Base-by-base conservation (phyloP, 164 flowering plant species). In the Magnolia officinalis region DNA sequence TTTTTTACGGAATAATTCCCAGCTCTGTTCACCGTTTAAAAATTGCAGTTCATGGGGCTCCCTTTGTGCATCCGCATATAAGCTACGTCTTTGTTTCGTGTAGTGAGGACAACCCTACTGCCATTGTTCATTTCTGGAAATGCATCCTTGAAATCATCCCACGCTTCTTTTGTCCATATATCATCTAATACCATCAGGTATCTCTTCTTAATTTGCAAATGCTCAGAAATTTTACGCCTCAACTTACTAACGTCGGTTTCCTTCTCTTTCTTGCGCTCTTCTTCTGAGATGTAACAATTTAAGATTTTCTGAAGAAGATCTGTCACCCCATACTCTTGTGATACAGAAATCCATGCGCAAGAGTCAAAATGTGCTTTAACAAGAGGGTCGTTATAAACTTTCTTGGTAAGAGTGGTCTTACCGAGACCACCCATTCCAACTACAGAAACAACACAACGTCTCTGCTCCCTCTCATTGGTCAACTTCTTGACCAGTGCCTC, bases 401-500 rank as follows among this genome's bases (percentile, higher is more conserved):
- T 58, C 19, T 58, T 72, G 6, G 74, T 65, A 16, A 72, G 67
- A 16, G 74, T 72, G 10, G 74, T 72, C 50, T 72, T 59, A 10
- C 74, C 66, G 7, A 61, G 13, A 13, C 75, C 67, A 1, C 51
- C 69, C 55, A 63, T 64, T 2, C 51, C 61, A 3, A 74, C 75
- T 6, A 72, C 59, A 2, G 67, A 72, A 72, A 72, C 51, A 19
- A 61, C 50, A 31, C 37, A 31, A 61, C 18, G 50, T 2, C 45
- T 37, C 23, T 13, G 21, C 6, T 21, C 21, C 1, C 24, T 61
- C 8, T 21, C 65, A 50, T 26, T 14, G 3, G 6, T 73, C 23
- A 59, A 26, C 67, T 14, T 1, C n/a, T 14, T 2, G 23, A 4
- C 14, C 14, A 26, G 11, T 26, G 6, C 24, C 8, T 20, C 18